These are phyloP conservation scores for Mycena kentingensis DNA, from an alignment of 768 basidiomycete species.

Conservation along the genomic window DNA sequence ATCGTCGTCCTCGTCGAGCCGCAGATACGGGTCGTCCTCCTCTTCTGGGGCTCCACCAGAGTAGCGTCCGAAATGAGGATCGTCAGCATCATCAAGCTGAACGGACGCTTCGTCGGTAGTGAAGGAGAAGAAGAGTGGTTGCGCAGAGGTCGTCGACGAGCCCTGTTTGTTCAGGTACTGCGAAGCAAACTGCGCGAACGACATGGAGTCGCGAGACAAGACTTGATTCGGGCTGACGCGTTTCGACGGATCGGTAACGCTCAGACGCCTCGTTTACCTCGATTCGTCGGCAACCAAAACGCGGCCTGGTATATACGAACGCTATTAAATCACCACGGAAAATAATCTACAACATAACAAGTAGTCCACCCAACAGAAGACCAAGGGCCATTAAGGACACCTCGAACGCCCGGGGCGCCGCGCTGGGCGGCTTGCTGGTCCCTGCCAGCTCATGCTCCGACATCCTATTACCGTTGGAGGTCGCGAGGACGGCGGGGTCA, in stretches of 20 bases:
- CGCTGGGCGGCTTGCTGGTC: conserved; percentile 12
- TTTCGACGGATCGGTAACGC: too few relatives aligned
- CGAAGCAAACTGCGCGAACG: conserved; percentile 81
- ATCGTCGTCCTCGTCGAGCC: conserved; percentile 69
- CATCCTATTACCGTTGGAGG: conserved; percentile 41
- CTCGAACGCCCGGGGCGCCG: neutral
- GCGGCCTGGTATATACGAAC: too few relatives aligned
- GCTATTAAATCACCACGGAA: too few relatives aligned
- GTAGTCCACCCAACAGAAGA: neutral
- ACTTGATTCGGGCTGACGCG: neutral
- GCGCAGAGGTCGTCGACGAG: conserved; percentile 52
- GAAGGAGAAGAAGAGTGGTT: conserved; percentile 89
- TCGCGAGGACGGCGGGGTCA: conserved; percentile 56
- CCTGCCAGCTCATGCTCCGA: conserved; percentile 6
- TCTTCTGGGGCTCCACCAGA: conserved; percentile 42
- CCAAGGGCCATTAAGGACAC: neutral
- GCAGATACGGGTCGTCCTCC: conserved; percentile 77
- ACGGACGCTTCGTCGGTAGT: conserved; percentile 71
- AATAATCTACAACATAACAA: neutral
- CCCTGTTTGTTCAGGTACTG: conserved; percentile 74
- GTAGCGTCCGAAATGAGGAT: conserved; percentile 68
- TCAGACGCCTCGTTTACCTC: too few relatives aligned
- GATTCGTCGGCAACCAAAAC: too few relatives aligned
- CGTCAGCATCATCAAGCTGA: conserved; percentile 72
- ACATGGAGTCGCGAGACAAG: conserved; percentile 50